A percentile compares a stretch with the other conserved stretches of the same genome.
Evolutionary conservation across 805 yeast genomes (phyloP).

Genomic region (Myxozyma udenii): DNA sequence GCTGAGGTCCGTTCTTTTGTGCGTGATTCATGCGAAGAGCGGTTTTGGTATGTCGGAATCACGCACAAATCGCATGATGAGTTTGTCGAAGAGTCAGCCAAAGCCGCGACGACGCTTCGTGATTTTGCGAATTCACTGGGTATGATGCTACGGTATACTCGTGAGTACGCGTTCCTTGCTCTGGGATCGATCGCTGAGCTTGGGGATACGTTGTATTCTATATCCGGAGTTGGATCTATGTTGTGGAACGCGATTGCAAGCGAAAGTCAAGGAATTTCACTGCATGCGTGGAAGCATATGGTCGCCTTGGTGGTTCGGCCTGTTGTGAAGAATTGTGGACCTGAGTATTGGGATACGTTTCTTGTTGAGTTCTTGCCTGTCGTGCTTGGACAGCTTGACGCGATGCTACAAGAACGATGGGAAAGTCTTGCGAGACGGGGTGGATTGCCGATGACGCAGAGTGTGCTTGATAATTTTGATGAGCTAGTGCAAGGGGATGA

Average conservation of each 20-base stretch:
- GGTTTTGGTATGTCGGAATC: constrained; percentile 99
- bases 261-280: constrained; percentile 77
- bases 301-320: constrained; percentile 83
- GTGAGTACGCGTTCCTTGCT: constrained; percentile 91
- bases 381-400: constrained; percentile 68
- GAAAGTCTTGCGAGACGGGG: constrained; percentile 47
- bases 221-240: constrained; percentile 72
- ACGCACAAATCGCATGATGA: constrained; percentile 91
- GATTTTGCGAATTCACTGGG: constrained; percentile 99
- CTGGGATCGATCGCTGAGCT: constrained; percentile 84
- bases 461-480: constrained; percentile 1
- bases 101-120: constrained; percentile 87
- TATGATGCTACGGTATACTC: constrained; percentile 87
- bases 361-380: constrained; percentile 76
- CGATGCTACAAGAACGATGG: constrained; percentile 76
- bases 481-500: constrained; percentile 30
- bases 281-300: constrained; percentile 97
- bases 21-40: constrained; percentile 80
- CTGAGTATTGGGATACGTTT: constrained; percentile 60
- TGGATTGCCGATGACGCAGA: constrained; percentile 25
- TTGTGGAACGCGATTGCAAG: constrained; percentile 88
- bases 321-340: constrained; percentile 85
- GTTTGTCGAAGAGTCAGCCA: constrained; percentile 88
- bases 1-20: constrained; percentile 88
- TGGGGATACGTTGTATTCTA: constrained; percentile 82